Conservation (phyloP, 768 basidiomycete genomes). For the Omphalotus guepiniiformis region DNA sequence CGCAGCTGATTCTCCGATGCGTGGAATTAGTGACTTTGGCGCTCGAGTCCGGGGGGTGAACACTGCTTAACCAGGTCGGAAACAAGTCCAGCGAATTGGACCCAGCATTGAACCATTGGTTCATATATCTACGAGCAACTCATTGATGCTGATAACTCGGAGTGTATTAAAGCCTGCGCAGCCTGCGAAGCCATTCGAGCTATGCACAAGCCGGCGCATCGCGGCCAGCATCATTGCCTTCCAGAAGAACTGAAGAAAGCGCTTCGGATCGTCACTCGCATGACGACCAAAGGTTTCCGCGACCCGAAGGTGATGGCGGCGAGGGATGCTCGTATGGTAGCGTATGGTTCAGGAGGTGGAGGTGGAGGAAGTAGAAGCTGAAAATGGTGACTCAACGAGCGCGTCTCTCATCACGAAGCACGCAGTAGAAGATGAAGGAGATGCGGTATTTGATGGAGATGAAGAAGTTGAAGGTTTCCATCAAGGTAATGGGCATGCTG, state of each 20-base stretch:
- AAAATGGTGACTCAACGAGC: constrained; percentile 29
- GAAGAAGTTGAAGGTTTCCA: constrained; percentile 52
- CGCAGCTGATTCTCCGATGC: too few species aligned
- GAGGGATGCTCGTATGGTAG: constrained; percentile 68
- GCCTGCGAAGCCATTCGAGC: constrained; percentile 91
- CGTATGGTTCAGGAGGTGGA: constrained; percentile 25
- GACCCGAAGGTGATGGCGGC: constrained; percentile 70
- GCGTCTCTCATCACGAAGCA: constrained; percentile 62
- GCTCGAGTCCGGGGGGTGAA: too few species aligned
- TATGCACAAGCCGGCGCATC: constrained; percentile 57
- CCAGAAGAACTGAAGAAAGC: too few species aligned
- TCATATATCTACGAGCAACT: too few species aligned
- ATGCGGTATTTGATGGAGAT: constrained; percentile 77
- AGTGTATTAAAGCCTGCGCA: too few species aligned
- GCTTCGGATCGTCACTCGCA: constrained; percentile 47
- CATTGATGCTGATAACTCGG: too few species aligned
- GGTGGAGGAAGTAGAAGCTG: constrained; percentile 44
- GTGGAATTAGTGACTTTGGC: too few species aligned
- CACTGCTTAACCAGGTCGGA: too few species aligned
- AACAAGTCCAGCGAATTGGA: too few species aligned
- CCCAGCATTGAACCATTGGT: too few species aligned
- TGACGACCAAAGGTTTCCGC: constrained; percentile 68
- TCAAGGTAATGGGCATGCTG: constrained; percentile 30
- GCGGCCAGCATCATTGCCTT: not conserved
- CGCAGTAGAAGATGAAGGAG: constrained; percentile 46